These are phyloP conservation scores for Drechslerella stenobrocha DNA, from an alignment of 2,329 filamentous ascomycete genomes.

Conservation along the genomic window DNA sequence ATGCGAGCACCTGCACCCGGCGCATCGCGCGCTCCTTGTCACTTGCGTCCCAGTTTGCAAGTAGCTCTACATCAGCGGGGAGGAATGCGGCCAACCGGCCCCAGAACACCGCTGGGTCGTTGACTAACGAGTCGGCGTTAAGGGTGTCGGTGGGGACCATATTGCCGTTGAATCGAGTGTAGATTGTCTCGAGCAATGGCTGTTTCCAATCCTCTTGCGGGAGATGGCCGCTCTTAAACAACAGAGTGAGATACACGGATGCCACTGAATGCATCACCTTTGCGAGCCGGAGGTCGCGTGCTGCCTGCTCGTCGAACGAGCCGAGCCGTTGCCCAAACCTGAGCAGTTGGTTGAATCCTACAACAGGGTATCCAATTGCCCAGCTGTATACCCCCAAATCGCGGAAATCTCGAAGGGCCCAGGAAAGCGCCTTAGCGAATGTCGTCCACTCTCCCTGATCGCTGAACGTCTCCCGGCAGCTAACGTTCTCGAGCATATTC, in stretches of 20 bases:
- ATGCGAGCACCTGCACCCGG: conserved; percentile 54
- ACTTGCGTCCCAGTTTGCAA: conserved; percentile 8
- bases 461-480: conserved; percentile 54
- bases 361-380: conserved; percentile 53
- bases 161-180: conserved; percentile 53
- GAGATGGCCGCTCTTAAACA: conserved; percentile 34
- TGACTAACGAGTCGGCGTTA: conserved; percentile 49
- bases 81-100: conserved; percentile 28
- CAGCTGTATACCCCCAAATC: conserved; percentile 53
- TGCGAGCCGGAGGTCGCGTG: conserved; percentile 40
- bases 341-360: conserved; percentile 53
- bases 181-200: conserved; percentile 53
- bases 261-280: conserved; percentile 53
- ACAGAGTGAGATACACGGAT: conserved; percentile 52
- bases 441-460: conserved; percentile 54
- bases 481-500: conserved; percentile 53
- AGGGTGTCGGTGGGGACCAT: conserved; percentile 51
- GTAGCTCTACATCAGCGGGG: conserved; percentile 3
- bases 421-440: conserved; percentile 53
- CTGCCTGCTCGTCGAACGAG: conserved; percentile 45
- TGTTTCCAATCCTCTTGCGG: conserved; percentile 52
- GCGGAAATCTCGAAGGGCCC: conserved; percentile 53
- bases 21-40: conserved; percentile 42
- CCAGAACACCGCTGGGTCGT: conserved; percentile 14
- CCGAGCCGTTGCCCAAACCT: conserved; percentile 50